Evolutionary conservation across 352 stramenopile genomes (phyloP), one percentile per base, ranked within the genome.

Genomic region (Phytophthora rubi): DNA sequence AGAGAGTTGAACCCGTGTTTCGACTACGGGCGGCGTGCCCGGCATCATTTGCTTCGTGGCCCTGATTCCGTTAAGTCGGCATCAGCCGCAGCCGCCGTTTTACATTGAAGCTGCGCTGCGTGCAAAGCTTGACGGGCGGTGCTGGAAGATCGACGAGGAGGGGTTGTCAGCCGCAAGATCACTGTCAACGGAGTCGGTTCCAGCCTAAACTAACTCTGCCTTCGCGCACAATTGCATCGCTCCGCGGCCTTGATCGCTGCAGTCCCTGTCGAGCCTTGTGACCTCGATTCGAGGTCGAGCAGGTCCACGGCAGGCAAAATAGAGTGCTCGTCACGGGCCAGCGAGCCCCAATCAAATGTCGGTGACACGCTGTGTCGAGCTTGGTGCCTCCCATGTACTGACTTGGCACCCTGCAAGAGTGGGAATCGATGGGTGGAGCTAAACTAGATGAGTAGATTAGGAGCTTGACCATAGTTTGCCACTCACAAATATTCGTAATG

Each of bases 31-130:
- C 21, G 42, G 26, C 47, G 52, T 67, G 59, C 62, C 54, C 49
- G 39, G 10, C 57, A 68, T 72, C 53, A 73, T 69, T 69, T 64
- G 59, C 35, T 64, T 73, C 18, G 65, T 72, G 65, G 47, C 26
- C 47, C 37, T 28, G 45, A 26, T 65, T 58, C 56, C 15, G 54
- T 61, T 53, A 53, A 53, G 21, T 53, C 48, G 21, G 48, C 13
- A 33, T 30, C 48, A 33, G 48, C 8, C 12, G 48, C 44, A 51
- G 59, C 42, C 10, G 55, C n/a, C 13, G 28, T 59, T 16, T 45
- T 30, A 56, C 26, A 55, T 53, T 28, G 48, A 59, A 59, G 5
- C 37, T 54, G 39, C 52, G 44, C 28, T 10, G 44, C 35, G 15
- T 28, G 23, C 42, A n/a, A 18, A 26, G 33, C 48, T 51, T 53